Percentiles rank a stretch among this genome's conserved stretches.
Conservation (phyloP, 352 stramenopile species). For the Phytopythium helicoides region DNA sequence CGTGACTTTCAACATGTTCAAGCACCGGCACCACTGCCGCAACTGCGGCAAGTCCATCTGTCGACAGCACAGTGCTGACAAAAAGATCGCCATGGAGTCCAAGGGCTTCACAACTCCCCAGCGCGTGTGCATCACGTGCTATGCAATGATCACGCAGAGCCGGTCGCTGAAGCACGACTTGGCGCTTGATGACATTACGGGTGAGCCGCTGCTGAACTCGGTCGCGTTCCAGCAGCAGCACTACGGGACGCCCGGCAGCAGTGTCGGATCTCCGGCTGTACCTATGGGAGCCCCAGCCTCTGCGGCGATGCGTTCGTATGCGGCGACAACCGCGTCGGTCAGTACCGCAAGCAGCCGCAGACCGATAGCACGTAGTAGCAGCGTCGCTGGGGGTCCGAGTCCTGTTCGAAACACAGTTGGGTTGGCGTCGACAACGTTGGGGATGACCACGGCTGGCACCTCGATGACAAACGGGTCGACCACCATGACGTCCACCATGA, state of each 20-base stretch:
- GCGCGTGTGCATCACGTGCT: slow-evolving; percentile 77
- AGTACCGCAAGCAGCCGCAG: background rate
- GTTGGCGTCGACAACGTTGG: too few species aligned
- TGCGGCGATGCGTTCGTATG: slow-evolving; percentile 11
- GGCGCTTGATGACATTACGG: slow-evolving; percentile 23
- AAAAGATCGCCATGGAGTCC: slow-evolving; percentile 65
- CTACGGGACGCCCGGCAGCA: slow-evolving; percentile 7
- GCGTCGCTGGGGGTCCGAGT: background rate
- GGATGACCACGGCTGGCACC: too few species aligned
- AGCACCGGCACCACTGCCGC: slow-evolving; percentile 81
- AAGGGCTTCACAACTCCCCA: slow-evolving; percentile 80
- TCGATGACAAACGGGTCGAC: background rate
- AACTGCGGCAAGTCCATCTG: slow-evolving; percentile 85
- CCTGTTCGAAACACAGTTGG: background rate
- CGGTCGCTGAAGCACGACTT: slow-evolving; percentile 31
- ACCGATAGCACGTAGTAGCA: slow-evolving; percentile 9
- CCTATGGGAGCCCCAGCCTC: slow-evolving; percentile 7
- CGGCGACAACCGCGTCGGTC: slow-evolving; percentile 1
- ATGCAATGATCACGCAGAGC: slow-evolving; percentile 59
- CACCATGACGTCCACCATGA: slow-evolving; percentile 5
- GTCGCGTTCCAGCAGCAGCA: slow-evolving; percentile 27
- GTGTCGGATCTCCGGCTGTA: slow-evolving; percentile 3
- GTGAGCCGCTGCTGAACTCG: slow-evolving; percentile 16
- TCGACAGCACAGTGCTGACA: slow-evolving; percentile 77
- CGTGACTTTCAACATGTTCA: slow-evolving; percentile 80